Conservation (phyloP, 371 early-diverging fungal genomes). For the Gilbertella persicaria region DNA sequence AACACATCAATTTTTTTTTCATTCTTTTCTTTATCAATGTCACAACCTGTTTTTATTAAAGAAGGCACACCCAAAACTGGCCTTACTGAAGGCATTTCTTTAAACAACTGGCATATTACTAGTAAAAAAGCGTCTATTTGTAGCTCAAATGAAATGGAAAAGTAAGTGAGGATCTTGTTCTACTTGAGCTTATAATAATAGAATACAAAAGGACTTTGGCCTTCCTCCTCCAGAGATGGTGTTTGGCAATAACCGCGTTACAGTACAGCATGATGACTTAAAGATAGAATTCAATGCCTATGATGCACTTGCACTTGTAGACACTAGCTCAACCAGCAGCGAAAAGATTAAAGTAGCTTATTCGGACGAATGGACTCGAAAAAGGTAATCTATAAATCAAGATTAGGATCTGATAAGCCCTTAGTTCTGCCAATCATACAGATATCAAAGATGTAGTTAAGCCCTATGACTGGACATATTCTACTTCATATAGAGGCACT, state of each 20-base stretch:
- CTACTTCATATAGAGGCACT: conserved; percentile 79
- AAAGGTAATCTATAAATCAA: conserved; percentile 53
- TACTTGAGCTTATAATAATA: conserved; percentile 7
- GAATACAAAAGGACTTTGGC: conserved; percentile 61
- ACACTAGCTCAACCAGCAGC: conserved; percentile 60
- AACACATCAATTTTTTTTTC: background rate
- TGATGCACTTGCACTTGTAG: conserved; percentile 78
- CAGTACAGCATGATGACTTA: conserved; percentile 42
- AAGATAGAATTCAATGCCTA: conserved; percentile 65
- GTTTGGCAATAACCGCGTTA: conserved; percentile 83
- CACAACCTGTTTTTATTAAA: conserved; percentile 29
- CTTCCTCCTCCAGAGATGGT: conserved; percentile 94
- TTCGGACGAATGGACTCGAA: conserved; percentile 81
- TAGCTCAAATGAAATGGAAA: conserved; percentile 71
- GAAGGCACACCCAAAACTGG: conserved; percentile 38
- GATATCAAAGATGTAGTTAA: conserved; percentile 82
- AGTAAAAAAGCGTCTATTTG: conserved; percentile 71
- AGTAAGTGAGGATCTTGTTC: conserved; percentile 34
- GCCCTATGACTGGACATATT: conserved; percentile 96
- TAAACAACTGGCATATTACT: conserved; percentile 66
- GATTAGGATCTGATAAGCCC: background rate
- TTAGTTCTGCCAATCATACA: conserved; percentile 57
- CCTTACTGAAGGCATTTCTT: conserved; percentile 53
- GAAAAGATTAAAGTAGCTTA: conserved; percentile 80
- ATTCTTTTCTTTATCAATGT: background rate